These are phyloP conservation scores for Zoysia pacifica DNA, from an alignment of 176 grass and related monocot genomes.

Conservation along the genomic window DNA sequence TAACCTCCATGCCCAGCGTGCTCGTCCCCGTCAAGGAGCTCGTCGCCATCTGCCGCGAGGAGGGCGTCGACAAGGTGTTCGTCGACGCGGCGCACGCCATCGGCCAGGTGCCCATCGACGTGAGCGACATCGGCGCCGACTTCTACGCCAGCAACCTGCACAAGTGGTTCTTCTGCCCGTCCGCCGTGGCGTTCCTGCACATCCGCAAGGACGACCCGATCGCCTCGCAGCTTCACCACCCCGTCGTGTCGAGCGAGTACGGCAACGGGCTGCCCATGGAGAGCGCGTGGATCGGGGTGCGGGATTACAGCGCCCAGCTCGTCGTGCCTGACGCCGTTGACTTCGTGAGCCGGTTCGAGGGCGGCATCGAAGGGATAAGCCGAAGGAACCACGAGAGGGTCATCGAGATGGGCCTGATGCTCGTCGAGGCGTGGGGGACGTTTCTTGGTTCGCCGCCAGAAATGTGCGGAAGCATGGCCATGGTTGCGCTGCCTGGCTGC, in stretches of 20 bases:
- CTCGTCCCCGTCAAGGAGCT: conserved; percentile 83
- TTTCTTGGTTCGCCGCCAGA: conserved; percentile 74
- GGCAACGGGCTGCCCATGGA: conserved; percentile 89
- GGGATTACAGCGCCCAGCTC: conserved; percentile 90
- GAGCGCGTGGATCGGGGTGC: conserved; percentile 87
- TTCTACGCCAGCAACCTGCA: conserved; percentile 98
- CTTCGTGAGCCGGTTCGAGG: conserved; percentile 76
- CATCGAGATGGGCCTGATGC: conserved; percentile 84
- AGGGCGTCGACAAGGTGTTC: conserved; percentile 88
- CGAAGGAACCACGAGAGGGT: conserved; percentile 77
- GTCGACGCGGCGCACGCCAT: conserved; percentile 85
- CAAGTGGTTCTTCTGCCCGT: conserved; percentile 96
- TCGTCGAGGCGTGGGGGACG: conserved; percentile 86
- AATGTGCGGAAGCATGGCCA: conserved; percentile 88
- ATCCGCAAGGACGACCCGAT: conserved; percentile 40
- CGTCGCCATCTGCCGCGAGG: conserved; percentile 78
- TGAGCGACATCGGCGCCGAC: conserved; percentile 79
- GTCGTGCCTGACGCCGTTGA: conserved; percentile 74
- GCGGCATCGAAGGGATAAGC: conserved; percentile 80
- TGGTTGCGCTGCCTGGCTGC: conserved; percentile 79
- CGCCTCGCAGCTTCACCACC: conserved; percentile 69
- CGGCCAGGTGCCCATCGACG: conserved; percentile 73
- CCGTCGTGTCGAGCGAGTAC: conserved; percentile 87
- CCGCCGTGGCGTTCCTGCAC: conserved; percentile 83
- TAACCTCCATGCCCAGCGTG: conserved; percentile 89